Conservation (phyloP, 257 asterid genomes). For the Scutellaria minor region DNA sequence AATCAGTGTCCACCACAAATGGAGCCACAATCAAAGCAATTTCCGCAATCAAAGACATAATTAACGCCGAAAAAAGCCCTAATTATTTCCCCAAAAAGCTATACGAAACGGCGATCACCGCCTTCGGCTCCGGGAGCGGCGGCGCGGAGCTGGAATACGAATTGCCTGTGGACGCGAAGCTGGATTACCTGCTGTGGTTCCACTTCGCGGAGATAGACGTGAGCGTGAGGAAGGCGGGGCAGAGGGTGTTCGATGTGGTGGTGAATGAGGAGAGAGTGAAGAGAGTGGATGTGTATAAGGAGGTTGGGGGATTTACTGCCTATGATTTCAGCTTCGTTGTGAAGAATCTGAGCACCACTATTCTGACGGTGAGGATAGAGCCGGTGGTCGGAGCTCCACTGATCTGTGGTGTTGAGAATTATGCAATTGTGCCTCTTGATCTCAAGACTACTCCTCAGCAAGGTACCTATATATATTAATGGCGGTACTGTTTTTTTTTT, state of each 20-base stretch:
- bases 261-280: slow-evolving; percentile 75
- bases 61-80: slow-evolving; percentile 59
- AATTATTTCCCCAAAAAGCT: slow-evolving; percentile 81
- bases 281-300: slow-evolving; percentile 77
- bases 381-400: slow-evolving; percentile 75
- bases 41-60: slow-evolving; percentile 55
- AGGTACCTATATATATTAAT: slow-evolving; percentile 43
- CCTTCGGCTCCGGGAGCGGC: slow-evolving; percentile 51
- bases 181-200: slow-evolving; percentile 85
- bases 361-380: slow-evolving; percentile 67
- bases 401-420: slow-evolving; percentile 93
- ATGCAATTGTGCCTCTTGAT: slow-evolving; percentile 87
- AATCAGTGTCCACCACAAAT: slow-evolving; percentile 29
- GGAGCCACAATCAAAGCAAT: slow-evolving; percentile 63
- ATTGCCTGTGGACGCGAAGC: slow-evolving; percentile 76
- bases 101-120: slow-evolving; percentile 72
- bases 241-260: slow-evolving; percentile 82
- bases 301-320: slow-evolving; percentile 83
- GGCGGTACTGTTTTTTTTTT: background rate
- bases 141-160: slow-evolving; percentile 71
- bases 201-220: slow-evolving; percentile 96
- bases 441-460: slow-evolving; percentile 77
- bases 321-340: slow-evolving; percentile 78
- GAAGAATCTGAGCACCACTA: slow-evolving; percentile 71
- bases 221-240: slow-evolving; percentile 71